Percentiles rank a stretch among this genome's conserved stretches.
These are phyloP conservation scores for Spathaspora passalidarum DNA, from an alignment of 805 yeast genomes.

Conservation along the genomic window DNA sequence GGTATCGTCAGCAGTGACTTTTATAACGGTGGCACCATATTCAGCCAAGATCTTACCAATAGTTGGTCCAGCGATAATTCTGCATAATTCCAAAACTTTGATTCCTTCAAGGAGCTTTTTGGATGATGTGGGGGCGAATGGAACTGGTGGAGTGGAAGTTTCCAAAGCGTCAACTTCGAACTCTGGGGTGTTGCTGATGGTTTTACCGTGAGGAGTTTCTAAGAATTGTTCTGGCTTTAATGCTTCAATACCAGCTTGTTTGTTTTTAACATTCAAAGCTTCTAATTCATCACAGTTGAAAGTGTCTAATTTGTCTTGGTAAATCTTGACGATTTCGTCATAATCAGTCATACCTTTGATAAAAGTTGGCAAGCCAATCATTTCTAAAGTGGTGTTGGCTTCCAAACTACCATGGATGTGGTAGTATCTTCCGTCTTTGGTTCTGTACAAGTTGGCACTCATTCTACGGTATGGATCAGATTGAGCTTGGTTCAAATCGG, in stretches of 20 bases:
- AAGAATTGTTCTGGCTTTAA: slow-evolving; percentile 24
- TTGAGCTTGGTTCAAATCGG: slow-evolving; percentile 10
- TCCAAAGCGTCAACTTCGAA: slow-evolving; percentile 21
- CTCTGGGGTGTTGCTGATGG: slow-evolving; percentile 17
- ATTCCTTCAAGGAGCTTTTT: slow-evolving; percentile 25
- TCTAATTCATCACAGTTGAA: slow-evolving; percentile 25
- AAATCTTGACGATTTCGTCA: slow-evolving; percentile 17
- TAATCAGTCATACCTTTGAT: slow-evolving; percentile 21
- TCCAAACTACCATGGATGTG: slow-evolving; percentile 34
- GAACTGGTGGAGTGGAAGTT: slow-evolving; percentile 21
- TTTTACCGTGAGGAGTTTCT: slow-evolving; percentile 25
- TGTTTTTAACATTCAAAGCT: slow-evolving; percentile 19
- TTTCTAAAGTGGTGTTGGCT: slow-evolving; percentile 25
- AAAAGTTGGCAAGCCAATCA: slow-evolving; percentile 29
- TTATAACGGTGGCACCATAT: slow-evolving; percentile 31
- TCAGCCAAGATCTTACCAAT: slow-evolving; percentile 28
- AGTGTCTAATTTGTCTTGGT: slow-evolving; percentile 19
- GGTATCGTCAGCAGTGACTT: slow-evolving; percentile 20
- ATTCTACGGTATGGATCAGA: slow-evolving; percentile 22
- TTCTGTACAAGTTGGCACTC: slow-evolving; percentile 30
- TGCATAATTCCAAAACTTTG: slow-evolving; percentile 29
- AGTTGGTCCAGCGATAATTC: slow-evolving; percentile 34
- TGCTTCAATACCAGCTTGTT: slow-evolving; percentile 31
- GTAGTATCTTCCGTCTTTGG: slow-evolving; percentile 24
- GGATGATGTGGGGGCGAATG: slow-evolving; percentile 8